These are phyloP conservation scores for Claviceps monticola DNA, from an alignment of 2,329 filamentous ascomycete species.

Conservation along the genomic window DNA sequence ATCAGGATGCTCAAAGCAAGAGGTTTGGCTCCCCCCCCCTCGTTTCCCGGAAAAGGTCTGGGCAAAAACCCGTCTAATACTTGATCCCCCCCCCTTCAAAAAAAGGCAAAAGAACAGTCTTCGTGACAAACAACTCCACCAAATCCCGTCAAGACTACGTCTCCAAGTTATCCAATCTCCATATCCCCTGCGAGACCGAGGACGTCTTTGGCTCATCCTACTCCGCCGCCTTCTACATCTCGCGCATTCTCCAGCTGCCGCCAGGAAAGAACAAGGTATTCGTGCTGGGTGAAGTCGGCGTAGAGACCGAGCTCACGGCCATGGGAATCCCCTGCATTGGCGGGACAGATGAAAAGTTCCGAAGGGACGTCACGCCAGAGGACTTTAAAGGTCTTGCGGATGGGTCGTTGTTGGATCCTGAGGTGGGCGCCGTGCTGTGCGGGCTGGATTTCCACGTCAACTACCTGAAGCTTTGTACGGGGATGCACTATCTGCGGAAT, in stretches of 20 bases:
- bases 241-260: constrained; percentile 72
- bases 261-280: constrained; percentile 82
- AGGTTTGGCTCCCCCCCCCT: constrained; percentile 34
- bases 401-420: constrained; percentile 62
- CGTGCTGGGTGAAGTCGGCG: constrained; percentile 79
- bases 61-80: too few relatives aligned
- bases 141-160: constrained; percentile 88
- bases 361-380: constrained; percentile 63
- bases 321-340: constrained; percentile 73
- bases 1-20: constrained; percentile 67
- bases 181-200: constrained; percentile 66
- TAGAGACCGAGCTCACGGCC: constrained; percentile 73
- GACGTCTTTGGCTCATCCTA: constrained; percentile 96
- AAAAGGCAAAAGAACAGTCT: constrained; percentile 77
- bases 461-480: constrained; percentile 80
- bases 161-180: constrained; percentile 73
- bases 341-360: constrained; percentile 67
- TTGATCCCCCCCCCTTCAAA: not conserved
- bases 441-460: constrained; percentile 92
- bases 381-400: constrained; percentile 73
- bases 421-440: constrained; percentile 78
- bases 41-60: not conserved
- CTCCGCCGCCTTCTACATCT: constrained; percentile 90
- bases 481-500: constrained; percentile 69
- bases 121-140: constrained; percentile 98